Conservation (phyloP, 352 stramenopile species). For the Phytophthora pisi region DNA sequence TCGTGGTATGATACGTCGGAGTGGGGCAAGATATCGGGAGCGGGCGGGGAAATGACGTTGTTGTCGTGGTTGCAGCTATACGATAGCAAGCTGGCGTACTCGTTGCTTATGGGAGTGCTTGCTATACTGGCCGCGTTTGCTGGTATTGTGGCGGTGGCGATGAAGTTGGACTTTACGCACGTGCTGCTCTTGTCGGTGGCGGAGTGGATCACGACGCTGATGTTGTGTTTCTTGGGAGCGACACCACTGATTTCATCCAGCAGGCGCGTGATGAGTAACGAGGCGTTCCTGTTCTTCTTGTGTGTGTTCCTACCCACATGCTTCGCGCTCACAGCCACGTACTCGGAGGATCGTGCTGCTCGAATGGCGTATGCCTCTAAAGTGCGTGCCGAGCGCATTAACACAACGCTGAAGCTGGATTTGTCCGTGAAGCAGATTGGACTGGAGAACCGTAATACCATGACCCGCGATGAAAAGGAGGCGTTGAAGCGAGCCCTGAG, state of each 20-base stretch:
- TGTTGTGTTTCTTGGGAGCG: conserved; percentile 46
- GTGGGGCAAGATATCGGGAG: conserved; percentile 33
- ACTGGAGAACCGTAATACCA: conserved; percentile 62
- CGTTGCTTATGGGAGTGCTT: conserved; percentile 68
- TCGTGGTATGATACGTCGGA: conserved; percentile 59
- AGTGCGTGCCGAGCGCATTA: conserved; percentile 77
- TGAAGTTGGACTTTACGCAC: conserved; percentile 84
- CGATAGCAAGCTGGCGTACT: conserved; percentile 66
- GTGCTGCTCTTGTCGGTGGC: conserved; percentile 59
- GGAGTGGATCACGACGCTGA: conserved; percentile 66
- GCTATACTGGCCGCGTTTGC: conserved; percentile 60
- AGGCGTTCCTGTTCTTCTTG: conserved; percentile 64
- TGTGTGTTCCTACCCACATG: conserved; percentile 69
- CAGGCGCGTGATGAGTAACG: conserved; percentile 50
- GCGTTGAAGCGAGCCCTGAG: conserved; percentile 59
- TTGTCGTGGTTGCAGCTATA: conserved; percentile 71
- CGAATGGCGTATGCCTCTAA: conserved; percentile 78
- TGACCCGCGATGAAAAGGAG: conserved; percentile 64
- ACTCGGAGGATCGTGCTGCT: conserved; percentile 73
- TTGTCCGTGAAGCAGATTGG: conserved; percentile 75
- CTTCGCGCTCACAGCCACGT: conserved; percentile 73
- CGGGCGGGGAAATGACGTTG: conserved; percentile 53
- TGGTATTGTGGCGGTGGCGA: conserved; percentile 69
- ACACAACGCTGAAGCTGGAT: conserved; percentile 82
- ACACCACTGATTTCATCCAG: conserved; percentile 61